phyloP scores from a whole-genome alignment of 345 rosid species.

The Salix suchowensis region DNA sequence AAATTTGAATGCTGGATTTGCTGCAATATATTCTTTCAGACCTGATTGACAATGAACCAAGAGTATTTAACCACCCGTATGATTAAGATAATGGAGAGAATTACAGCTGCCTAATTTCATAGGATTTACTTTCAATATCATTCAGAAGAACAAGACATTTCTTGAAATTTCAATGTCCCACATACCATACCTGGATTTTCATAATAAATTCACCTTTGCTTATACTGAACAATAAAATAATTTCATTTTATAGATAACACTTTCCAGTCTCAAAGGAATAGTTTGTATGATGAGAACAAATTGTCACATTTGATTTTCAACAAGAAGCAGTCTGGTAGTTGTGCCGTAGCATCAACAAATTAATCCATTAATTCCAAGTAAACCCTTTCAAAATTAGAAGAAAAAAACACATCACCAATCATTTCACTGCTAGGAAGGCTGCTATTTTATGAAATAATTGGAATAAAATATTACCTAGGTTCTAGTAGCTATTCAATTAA shows the following conservation, averaged over 20 bases:
- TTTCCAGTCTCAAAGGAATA: background rate
- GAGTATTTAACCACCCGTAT: conserved; percentile 13
- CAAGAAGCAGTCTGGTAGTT: background rate
- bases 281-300: background rate
- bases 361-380: background rate
- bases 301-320: background rate
- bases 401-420: background rate
- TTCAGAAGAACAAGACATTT: background rate
- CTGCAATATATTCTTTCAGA: conserved; percentile 86
- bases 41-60: conserved; percentile 42
- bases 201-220: background rate
- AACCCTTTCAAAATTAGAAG: background rate
- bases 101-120: background rate
- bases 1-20: conserved; percentile 70
- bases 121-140: background rate
- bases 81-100: background rate
- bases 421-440: background rate
- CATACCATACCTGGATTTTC: background rate
- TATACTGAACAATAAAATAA: background rate
- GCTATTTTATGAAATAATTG: background rate
- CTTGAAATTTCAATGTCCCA: background rate
- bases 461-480: background rate
- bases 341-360: background rate
- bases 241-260: background rate
- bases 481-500: background rate